phyloP scores from a whole-genome alignment of 2,329 filamentous ascomycete genomes.

The Sphaerulina populicola region DNA sequence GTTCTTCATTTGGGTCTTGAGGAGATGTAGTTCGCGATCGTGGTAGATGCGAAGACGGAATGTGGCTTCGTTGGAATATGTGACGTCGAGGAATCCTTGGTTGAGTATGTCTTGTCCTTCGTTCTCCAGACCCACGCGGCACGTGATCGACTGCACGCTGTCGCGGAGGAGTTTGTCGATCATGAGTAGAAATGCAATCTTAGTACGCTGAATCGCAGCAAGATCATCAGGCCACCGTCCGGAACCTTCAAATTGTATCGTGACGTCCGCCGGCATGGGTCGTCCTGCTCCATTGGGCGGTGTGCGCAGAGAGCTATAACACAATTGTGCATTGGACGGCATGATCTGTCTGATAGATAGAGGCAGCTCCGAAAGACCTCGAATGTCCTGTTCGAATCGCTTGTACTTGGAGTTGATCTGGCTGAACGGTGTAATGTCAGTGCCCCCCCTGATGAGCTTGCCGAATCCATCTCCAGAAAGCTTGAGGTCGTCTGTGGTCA shows the following conservation, averaged over 20 bases:
- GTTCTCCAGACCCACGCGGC: slow-evolving; percentile 75
- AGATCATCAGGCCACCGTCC: slow-evolving; percentile 90
- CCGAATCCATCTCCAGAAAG: slow-evolving; percentile 43
- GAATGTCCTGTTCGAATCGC: slow-evolving; percentile 66
- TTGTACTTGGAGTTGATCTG: slow-evolving; percentile 61
- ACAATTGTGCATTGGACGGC: slow-evolving; percentile 61
- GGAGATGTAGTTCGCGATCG: slow-evolving; percentile 72
- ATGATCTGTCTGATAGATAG: slow-evolving; percentile 76
- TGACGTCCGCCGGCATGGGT: slow-evolving; percentile 59
- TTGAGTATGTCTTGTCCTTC: slow-evolving; percentile 61
- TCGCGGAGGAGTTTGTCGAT: slow-evolving; percentile 64
- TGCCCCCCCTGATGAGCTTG: slow-evolving; percentile 36
- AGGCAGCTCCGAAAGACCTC: slow-evolving; percentile 71
- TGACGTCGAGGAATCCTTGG: slow-evolving; percentile 71
- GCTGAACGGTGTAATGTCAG: slow-evolving; percentile 52
- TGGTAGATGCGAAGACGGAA: slow-evolving; percentile 85
- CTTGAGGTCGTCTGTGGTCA: slow-evolving; percentile 40
- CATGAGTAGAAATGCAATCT: slow-evolving; percentile 74
- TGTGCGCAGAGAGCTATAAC: slow-evolving; percentile 58
- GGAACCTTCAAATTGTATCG: slow-evolving; percentile 88
- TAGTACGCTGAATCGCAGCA: slow-evolving; percentile 82
- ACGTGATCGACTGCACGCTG: slow-evolving; percentile 52
- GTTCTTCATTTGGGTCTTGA: slow-evolving; percentile 71
- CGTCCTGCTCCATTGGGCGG: slow-evolving; percentile 45
- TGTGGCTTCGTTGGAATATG: slow-evolving; percentile 59